These are phyloP conservation scores for Mycosarcoma mackinlayi DNA, from an alignment of 1,284 basidiomycete genomes.

Conservation along the genomic window DNA sequence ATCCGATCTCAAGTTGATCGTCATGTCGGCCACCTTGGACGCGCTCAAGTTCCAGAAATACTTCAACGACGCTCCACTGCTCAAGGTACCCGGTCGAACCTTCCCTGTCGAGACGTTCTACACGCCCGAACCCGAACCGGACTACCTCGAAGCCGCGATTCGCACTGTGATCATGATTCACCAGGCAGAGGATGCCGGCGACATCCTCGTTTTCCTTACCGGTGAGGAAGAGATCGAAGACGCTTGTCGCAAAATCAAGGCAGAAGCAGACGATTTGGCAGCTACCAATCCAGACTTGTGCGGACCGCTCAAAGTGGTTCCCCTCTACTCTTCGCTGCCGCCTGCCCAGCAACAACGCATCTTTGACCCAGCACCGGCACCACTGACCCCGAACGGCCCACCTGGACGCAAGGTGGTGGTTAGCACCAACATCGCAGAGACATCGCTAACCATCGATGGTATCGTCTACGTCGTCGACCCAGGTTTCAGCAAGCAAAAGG, in stretches of 20 bases:
- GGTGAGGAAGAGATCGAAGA: conserved; percentile 99
- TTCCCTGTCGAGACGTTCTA: conserved; percentile 96
- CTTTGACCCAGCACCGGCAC: conserved; percentile 84
- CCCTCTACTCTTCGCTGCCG: conserved; percentile 92
- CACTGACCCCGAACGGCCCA: conserved; percentile 76
- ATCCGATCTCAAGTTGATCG: conserved; percentile 91
- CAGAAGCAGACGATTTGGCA: conserved; percentile 72
- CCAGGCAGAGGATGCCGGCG: conserved; percentile 91
- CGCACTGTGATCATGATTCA: conserved; percentile 98
- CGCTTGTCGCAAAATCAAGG: conserved; percentile 89
- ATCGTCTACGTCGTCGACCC: conserved; percentile 99
- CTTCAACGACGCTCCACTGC: conserved; percentile 88
- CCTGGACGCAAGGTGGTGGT: conserved; percentile 93
- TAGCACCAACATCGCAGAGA: conserved; percentile 98
- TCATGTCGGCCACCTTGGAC: conserved; percentile 99
- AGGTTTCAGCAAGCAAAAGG: conserved; percentile 96
- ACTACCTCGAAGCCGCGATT: conserved; percentile 97
- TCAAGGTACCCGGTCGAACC: conserved; percentile 95
- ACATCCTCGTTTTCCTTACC: conserved; percentile 93
- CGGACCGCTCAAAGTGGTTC: conserved; percentile 85
- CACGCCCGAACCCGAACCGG: conserved; percentile 92
- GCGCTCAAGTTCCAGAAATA: conserved; percentile 97
- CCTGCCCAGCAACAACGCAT: conserved; percentile 94
- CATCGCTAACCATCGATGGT: conserved; percentile 95
- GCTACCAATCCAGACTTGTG: conserved; percentile 64